Evolutionary conservation across 176 grass and related monocot genomes (phyloP).

Genomic region (Metroxylon sagu): DNA sequence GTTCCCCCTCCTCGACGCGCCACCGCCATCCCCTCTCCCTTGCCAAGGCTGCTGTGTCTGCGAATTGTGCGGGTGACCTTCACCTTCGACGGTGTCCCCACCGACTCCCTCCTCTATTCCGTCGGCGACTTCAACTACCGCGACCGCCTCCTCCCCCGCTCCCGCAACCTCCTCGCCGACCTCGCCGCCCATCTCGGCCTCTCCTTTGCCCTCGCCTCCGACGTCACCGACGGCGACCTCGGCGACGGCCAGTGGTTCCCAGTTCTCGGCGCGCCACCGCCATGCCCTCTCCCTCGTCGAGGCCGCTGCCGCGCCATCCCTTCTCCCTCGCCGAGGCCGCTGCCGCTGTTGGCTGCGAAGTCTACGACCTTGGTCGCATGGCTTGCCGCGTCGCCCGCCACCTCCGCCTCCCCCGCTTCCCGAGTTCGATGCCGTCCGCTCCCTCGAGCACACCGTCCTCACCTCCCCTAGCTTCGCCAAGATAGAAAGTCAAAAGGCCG

Average conservation of each 20-base stretch:
- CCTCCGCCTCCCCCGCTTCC: slow-evolving; percentile 38
- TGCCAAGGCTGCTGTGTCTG: slow-evolving; percentile 21
- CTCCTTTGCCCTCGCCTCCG: slow-evolving; percentile 23
- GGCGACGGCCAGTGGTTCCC: slow-evolving; percentile 37
- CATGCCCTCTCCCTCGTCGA: slow-evolving; percentile 36
- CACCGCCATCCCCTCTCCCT: slow-evolving; percentile 47
- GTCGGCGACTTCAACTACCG: slow-evolving; percentile 28
- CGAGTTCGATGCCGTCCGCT: slow-evolving; percentile 29
- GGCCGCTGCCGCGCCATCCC: slow-evolving; percentile 36
- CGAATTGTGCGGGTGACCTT: slow-evolving; percentile 33
- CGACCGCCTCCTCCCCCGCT: slow-evolving; percentile 31
- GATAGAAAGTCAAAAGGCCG: slow-evolving; percentile 9
- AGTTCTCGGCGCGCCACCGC: slow-evolving; percentile 33
- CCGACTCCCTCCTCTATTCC: slow-evolving; percentile 18
- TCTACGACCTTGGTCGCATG: slow-evolving; percentile 29
- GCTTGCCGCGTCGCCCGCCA: slow-evolving; percentile 34
- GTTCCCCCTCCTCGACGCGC: slow-evolving; percentile 39
- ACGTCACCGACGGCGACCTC: slow-evolving; percentile 35
- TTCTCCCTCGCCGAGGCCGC: slow-evolving; percentile 52
- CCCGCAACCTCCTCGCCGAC: slow-evolving; percentile 19
- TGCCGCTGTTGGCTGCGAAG: slow-evolving; percentile 12
- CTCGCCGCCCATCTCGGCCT: slow-evolving; percentile 42
- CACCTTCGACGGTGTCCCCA: slow-evolving; percentile 24
- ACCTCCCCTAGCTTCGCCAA: slow-evolving; percentile 17
- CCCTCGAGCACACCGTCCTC: slow-evolving; percentile 32